Evolutionary conservation across 2,329 filamentous ascomycete species (phyloP), one percentile per base, ranked within the genome.

Genomic region (Fusarium citri): DNA sequence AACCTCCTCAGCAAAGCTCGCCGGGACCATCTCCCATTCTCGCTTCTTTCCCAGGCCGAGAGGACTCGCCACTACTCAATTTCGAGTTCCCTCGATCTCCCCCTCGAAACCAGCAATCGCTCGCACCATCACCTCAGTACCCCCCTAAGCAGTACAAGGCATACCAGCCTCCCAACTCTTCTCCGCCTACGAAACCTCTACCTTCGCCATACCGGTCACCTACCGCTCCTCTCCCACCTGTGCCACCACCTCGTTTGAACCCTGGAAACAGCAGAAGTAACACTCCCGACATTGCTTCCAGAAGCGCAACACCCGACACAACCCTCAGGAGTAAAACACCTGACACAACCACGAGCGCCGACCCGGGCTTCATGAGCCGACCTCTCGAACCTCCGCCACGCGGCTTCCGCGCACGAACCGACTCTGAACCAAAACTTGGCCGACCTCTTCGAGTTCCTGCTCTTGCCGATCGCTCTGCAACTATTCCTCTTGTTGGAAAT

Each of bases 311-410:
- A 9, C 49, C 49, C 34, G 49, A 53, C 18, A 20, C 45, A n/a
- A n/a, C 18, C 5, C 25, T 47, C 12, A 56, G 62, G 23, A 69
- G 64, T 3, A 59, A 66, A 18, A 62, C 64, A 5, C 55, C 49
- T 2, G 43, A 66, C 25, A 25, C 59, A 8, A 31, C 53, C 9
- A 30, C 34, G 20, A 60, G 47, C 16, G 28, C 49, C 18, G 61
- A 63, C 7, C 62, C 66, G 2, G 72, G 73, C 8, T 74, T 69
- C 43, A 72, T 71, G 42, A 66, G 59, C 15, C 57, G 68, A 16
- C 71, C 74, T 43, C 72, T 77, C 2, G 64, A 72, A 5, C 72
- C 71, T 45, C 76, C 76, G 3, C 74, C 76, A 3, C 74, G 74
- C 18, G 68, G 76, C 41, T 74, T 77, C 50, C 70, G 74, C 14